Conservation (phyloP, 768 basidiomycete species). For the Tylopilus vinaceipallidus region DNA sequence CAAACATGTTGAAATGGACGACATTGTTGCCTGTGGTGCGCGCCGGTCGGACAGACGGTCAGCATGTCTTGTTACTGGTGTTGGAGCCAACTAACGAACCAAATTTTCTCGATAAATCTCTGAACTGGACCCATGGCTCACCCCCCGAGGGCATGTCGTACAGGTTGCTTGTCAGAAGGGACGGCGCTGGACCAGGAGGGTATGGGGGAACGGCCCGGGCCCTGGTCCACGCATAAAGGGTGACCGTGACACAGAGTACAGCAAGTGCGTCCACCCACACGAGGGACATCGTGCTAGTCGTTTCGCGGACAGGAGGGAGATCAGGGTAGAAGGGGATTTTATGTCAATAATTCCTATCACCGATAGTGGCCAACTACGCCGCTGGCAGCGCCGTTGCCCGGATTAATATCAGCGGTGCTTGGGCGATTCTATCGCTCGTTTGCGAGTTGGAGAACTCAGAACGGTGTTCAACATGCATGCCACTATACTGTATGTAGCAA, state of each 20-base stretch:
- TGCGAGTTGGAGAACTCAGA: too few relatives aligned
- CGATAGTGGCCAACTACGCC: too few relatives aligned
- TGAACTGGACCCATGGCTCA: slow-evolving; percentile 44
- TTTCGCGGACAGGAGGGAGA: too few relatives aligned
- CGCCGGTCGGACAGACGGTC: not conserved
- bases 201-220: not conserved
- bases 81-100: slow-evolving; percentile 31
- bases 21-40: not conserved
- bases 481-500: too few relatives aligned
- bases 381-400: too few relatives aligned
- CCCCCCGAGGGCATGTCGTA: slow-evolving; percentile 50
- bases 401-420: too few relatives aligned
- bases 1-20: slow-evolving; percentile 30
- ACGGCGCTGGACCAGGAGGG: slow-evolving; percentile 1
- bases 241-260: not conserved
- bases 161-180: slow-evolving; percentile 48
- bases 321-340: too few relatives aligned
- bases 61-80: not conserved
- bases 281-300: not conserved
- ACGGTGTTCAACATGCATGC: too few relatives aligned
- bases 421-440: too few relatives aligned
- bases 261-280: not conserved
- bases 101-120: slow-evolving; percentile 35
- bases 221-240: not conserved
- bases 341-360: too few relatives aligned